Evolutionary conservation across 495 filamentous ascomycete genomes (phyloP), one percentile per base, ranked within the genome.

Genomic region (Massariosphaeria phaeospora): DNA sequence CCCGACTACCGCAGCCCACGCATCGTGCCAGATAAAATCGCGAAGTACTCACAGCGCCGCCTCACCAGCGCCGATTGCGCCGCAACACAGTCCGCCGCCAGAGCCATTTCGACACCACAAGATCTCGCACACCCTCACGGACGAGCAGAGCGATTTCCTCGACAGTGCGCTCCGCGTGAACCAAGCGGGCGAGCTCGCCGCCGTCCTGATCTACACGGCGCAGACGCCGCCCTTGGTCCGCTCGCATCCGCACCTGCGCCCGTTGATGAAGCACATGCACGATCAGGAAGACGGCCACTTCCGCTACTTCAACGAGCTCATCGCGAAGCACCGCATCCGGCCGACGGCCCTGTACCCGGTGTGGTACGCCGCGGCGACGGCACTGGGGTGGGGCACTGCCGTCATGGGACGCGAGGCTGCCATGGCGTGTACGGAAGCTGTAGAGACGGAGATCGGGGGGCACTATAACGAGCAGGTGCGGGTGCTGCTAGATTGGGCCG

Each of bases 391-490:
- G 86, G 78, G 79, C 2, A 98, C 93, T 1, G 93, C 83, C 0
- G 68, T 90, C n/a, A 76, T 97, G 76, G 90, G 94, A 0, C 80
- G 86, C 33, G 91, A 97, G 72, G 91, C 93, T 0, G 90, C 93
- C 2, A 98, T 98, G 93, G 93, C 94, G 20, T 98, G 93, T 66
- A 98, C 93, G 10, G 93, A 98, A 72, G 93, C 93, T 4, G 90
- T 98, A 25, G 93, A 98, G 74, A 98, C 94, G 25, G 93, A 97
- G 75, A 98, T 98, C 59, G 93, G 94, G 0, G 80, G 79, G 13
- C 93, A 98, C 69, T 98, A 98, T 67, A 98, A 98, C 68, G 84
- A 82, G 34, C 93, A 98, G 72, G 86, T 98, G 27, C 70, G 87
- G 42, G 75, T 77, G 33, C 73, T 98, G 64, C 64, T 97, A 25